Conservation (phyloP, 371 early-diverging fungal genomes). For the Mucor indicus region DNA sequence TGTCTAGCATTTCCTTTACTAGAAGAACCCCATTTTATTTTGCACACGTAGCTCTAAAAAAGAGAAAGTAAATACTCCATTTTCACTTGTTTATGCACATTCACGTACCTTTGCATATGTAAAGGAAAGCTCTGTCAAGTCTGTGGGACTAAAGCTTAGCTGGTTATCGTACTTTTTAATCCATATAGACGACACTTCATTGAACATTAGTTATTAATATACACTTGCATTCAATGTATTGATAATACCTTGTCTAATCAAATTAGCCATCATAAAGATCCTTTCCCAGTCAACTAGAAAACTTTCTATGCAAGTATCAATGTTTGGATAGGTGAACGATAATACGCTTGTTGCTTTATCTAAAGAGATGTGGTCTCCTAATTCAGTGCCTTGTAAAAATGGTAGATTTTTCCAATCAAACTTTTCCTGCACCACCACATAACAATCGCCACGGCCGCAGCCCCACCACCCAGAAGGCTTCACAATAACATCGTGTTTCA, state of each 20-base stretch:
- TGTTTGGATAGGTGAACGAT: constrained; percentile 46
- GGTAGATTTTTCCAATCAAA: not conserved
- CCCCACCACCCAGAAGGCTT: constrained; percentile 49
- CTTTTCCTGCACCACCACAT: constrained; percentile 40
- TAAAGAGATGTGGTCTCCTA: constrained; percentile 43
- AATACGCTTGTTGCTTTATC: constrained; percentile 33
- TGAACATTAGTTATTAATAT: not conserved
- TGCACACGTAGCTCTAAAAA: constrained; percentile 26
- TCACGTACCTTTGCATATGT: constrained; percentile 35
- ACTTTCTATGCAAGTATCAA: constrained; percentile 36
- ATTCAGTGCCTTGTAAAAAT: constrained; percentile 18
- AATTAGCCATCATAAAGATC: constrained; percentile 47
- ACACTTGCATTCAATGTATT: not conserved
- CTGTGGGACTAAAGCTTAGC: constrained; percentile 29
- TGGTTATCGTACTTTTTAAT: constrained; percentile 36
- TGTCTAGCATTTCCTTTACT: constrained; percentile 24
- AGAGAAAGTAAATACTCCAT: not conserved
- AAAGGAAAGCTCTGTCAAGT: constrained; percentile 34
- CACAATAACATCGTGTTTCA: constrained; percentile 39
- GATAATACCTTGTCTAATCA: constrained; percentile 37
- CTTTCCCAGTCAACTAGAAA: constrained; percentile 48
- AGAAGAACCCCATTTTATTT: constrained; percentile 37
- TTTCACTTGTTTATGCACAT: not conserved
- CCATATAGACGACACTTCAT: constrained; percentile 35
- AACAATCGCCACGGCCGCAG: constrained; percentile 43